A percentile compares a stretch with the other conserved stretches of the same genome.
Conservation (phyloP, 2,329 filamentous ascomycete species). For the Ilyonectria sp. region DNA sequence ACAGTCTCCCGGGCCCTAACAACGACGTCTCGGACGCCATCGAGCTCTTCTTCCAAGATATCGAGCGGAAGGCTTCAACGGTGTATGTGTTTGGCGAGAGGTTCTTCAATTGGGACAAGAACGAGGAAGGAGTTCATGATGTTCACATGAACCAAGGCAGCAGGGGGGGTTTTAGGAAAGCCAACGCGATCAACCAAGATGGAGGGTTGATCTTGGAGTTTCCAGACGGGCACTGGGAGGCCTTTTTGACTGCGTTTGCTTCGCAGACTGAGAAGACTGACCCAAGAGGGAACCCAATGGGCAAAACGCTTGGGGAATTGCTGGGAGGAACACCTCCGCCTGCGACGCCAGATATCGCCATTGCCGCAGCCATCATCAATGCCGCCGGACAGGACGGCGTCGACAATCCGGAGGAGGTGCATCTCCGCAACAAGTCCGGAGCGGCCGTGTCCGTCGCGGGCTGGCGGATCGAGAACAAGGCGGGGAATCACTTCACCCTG, state of each 20-base stretch:
- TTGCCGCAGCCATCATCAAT: conserved; percentile 21
- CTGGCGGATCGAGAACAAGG: conserved; percentile 22
- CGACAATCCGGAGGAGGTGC: conserved; percentile 20
- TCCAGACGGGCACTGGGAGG: conserved; percentile 28
- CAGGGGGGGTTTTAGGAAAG: not conserved
- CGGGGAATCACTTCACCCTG: not conserved
- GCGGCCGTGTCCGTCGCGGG: conserved; percentile 8
- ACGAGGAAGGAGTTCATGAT: conserved; percentile 19
- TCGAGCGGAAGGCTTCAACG: conserved; percentile 11
- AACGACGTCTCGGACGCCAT: conserved; percentile 32
- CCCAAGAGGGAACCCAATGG: conserved; percentile 12
- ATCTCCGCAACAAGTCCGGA: conserved; percentile 9
- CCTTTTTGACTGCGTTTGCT: conserved; percentile 31
- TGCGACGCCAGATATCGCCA: not conserved
- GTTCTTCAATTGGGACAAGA: conserved; percentile 9
- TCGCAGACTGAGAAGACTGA: conserved; percentile 30
- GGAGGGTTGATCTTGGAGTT: conserved; percentile 31
- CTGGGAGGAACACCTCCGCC: not conserved
- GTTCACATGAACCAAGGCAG: conserved; percentile 34
- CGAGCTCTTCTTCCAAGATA: conserved; percentile 18
- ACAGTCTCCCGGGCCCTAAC: conserved; percentile 13
- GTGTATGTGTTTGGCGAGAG: conserved; percentile 26
- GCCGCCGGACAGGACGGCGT: conserved; percentile 4
- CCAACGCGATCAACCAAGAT: conserved; percentile 29
- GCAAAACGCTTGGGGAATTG: conserved; percentile 19